Percentiles rank a stretch among this genome's conserved stretches.
Conservation (phyloP, 2,329 filamentous ascomycete genomes). For the Scedosporium aurantiacum region DNA sequence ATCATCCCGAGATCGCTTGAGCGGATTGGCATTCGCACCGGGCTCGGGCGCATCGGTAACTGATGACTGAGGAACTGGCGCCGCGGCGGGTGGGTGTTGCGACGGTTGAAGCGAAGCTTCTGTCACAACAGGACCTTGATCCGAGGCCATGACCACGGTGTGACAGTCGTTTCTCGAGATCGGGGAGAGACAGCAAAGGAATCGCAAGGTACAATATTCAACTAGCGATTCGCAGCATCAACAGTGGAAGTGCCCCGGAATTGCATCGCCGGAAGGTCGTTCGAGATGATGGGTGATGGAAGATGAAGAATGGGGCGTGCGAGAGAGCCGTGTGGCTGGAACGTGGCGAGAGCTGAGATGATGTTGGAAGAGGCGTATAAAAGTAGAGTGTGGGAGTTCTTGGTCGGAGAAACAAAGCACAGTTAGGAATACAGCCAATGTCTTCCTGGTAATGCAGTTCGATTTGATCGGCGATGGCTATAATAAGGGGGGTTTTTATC, state of each 20-base stretch:
- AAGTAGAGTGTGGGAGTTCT: not conserved
- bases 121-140: slow-evolving; percentile 40
- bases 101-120: slow-evolving; percentile 32
- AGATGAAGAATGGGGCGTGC: not conserved
- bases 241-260: not conserved
- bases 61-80: not conserved
- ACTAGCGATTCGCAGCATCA: not conserved
- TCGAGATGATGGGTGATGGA: not conserved
- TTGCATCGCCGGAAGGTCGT: slow-evolving; percentile 6
- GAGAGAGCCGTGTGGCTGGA: slow-evolving; percentile 13
- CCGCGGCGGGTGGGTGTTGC: slow-evolving; percentile 21
- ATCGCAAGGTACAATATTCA: not conserved
- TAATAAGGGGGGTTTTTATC: not conserved
- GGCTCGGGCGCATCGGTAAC: slow-evolving; percentile 16
- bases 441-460: not conserved
- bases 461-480: not conserved
- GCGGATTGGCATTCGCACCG: slow-evolving; percentile 23
- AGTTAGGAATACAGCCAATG: not conserved
- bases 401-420: not conserved
- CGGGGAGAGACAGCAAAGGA: slow-evolving; percentile 18
- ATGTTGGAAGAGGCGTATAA: not conserved
- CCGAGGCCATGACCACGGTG: slow-evolving; percentile 38
- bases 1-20: slow-evolving; percentile 31
- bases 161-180: slow-evolving; percentile 8
- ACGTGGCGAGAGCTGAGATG: slow-evolving; percentile 29